Percentiles rank a stretch among this genome's conserved stretches.
Conservation (phyloP, 768 basidiomycete genomes). For the Amanita muscaria region DNA sequence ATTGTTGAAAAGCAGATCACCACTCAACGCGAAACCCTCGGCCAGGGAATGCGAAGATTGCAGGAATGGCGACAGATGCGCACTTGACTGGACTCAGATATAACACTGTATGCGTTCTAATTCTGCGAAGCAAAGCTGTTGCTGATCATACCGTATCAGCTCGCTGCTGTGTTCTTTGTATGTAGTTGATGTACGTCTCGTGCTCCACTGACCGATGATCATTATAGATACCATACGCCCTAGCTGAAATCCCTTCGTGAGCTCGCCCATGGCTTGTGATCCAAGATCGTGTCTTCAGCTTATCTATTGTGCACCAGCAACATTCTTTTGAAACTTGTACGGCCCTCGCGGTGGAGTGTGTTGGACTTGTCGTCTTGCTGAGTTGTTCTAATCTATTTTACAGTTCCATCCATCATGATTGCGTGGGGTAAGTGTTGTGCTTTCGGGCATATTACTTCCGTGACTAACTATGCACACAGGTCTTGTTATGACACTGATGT, state of each 20-base stretch:
- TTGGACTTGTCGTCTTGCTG: neutral
- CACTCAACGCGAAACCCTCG: no score
- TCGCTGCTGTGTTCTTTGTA: slow-evolving; percentile 21
- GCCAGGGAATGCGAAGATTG: slow-evolving; percentile 18
- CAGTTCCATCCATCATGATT: slow-evolving; percentile 20
- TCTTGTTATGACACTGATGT: slow-evolving; percentile 23
- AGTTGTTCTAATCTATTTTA: neutral
- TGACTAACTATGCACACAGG: slow-evolving; percentile 7
- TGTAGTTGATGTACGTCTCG: slow-evolving; percentile 4
- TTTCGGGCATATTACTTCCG: neutral
- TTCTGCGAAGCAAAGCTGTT: neutral
- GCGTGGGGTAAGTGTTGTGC: slow-evolving; percentile 15
- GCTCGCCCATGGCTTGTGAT: slow-evolving; percentile 5
- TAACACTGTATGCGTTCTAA: slow-evolving; percentile 16
- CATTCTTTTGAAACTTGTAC: slow-evolving; percentile 7
- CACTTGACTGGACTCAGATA: slow-evolving; percentile 18
- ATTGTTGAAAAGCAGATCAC: no score
- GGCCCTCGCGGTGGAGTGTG: slow-evolving; percentile 21
- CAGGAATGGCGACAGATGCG: slow-evolving; percentile 20
- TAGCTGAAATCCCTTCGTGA: slow-evolving; percentile 22
- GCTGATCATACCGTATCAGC: slow-evolving; percentile 5
- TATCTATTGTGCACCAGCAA: slow-evolving; percentile 13
- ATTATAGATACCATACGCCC: slow-evolving; percentile 19
- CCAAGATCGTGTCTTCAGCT: neutral
- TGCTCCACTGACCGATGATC: no score